A percentile compares a stretch with the other conserved stretches of the same genome.
Conservation (phyloP, 768 basidiomycete species). For the Collybia nuda region DNA sequence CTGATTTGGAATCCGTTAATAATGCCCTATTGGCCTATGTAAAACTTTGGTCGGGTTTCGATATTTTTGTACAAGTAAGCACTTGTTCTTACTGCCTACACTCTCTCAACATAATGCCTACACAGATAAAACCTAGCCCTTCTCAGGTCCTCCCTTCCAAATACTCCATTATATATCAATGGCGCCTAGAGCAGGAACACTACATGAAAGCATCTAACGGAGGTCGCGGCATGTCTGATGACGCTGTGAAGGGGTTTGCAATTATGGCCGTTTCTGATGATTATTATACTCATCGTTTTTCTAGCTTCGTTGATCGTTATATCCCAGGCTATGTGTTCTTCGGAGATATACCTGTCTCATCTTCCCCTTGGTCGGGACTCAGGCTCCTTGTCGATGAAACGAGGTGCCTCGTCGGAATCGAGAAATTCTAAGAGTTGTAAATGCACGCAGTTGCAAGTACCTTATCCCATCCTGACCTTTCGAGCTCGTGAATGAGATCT, state of each 20-base stretch:
- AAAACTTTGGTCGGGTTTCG: conserved; percentile 68
- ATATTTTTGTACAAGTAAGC: conserved; percentile 75
- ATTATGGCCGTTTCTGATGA: not conserved
- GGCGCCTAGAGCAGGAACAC: conserved; percentile 90
- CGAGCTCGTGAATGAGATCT: no score
- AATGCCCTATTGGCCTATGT: conserved; percentile 57
- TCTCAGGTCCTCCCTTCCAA: conserved; percentile 22
- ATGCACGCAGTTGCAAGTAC: not conserved
- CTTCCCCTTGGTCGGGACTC: conserved; percentile 38
- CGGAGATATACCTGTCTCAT: conserved; percentile 38
- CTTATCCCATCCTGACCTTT: not conserved
- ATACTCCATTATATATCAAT: conserved; percentile 71
- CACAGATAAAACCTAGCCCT: conserved; percentile 21
- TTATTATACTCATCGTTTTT: conserved; percentile 6
- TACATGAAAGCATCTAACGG: conserved; percentile 84
- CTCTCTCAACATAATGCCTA: not conserved
- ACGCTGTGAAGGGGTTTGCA: conserved; percentile 63
- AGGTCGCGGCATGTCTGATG: conserved; percentile 87
- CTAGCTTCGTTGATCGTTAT: conserved; percentile 84
- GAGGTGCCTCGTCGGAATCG: conserved; percentile 43
- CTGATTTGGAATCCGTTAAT: conserved; percentile 67
- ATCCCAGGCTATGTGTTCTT: conserved; percentile 94
- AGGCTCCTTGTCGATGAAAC: conserved; percentile 53
- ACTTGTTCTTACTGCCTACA: not conserved
- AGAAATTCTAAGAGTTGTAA: conserved; percentile 34